phyloP scores from a whole-genome alignment of 352 stramenopile species.

The Phytophthora chlamydospora region DNA sequence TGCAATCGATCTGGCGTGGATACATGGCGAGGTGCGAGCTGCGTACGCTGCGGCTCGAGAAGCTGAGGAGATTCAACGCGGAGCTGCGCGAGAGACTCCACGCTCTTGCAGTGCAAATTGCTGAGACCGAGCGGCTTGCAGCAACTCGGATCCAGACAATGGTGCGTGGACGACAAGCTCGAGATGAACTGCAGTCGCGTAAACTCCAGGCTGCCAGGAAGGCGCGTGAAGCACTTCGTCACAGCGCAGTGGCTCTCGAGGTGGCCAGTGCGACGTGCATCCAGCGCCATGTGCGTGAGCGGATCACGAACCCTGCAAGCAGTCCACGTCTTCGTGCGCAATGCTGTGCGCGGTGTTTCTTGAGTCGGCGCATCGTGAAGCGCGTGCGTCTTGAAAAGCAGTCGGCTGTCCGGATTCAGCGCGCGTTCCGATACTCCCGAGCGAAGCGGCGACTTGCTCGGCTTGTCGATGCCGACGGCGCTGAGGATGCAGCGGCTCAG shows the following conservation, averaged over 20 bases:
- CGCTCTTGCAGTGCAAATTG: conserved; percentile 21
- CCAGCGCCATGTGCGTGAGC: conserved; percentile 43
- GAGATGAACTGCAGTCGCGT: conserved; percentile 18
- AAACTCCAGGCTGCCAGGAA: conserved; percentile 26
- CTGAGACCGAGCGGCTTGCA: conserved; percentile 27
- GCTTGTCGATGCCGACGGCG: conserved; percentile 36
- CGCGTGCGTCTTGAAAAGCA: conserved; percentile 27
- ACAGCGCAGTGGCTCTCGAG: conserved; percentile 24
- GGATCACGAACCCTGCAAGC: conserved; percentile 18
- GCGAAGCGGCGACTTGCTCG: conserved; percentile 46
- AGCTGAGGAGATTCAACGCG: conserved; percentile 12
- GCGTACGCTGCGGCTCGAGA: conserved; percentile 7
- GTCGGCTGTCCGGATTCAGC: conserved; percentile 53
- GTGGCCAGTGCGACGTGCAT: conserved; percentile 38
- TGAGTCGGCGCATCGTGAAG: conserved; percentile 35
- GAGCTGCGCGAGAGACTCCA: conserved; percentile 14
- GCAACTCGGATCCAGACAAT: conserved; percentile 41
- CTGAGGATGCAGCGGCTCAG: conserved; percentile 7
- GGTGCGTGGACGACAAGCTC: conserved; percentile 31
- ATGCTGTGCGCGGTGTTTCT: conserved; percentile 44
- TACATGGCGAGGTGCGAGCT: conserved; percentile 29
- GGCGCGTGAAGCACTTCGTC: conserved; percentile 16
- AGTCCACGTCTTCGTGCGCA: conserved; percentile 35
- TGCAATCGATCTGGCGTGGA: conserved; percentile 48
- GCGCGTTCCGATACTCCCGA: conserved; percentile 56